phyloP scores from a whole-genome alignment of 495 filamentous ascomycete species.

The Trichoderma parareesei region DNA sequence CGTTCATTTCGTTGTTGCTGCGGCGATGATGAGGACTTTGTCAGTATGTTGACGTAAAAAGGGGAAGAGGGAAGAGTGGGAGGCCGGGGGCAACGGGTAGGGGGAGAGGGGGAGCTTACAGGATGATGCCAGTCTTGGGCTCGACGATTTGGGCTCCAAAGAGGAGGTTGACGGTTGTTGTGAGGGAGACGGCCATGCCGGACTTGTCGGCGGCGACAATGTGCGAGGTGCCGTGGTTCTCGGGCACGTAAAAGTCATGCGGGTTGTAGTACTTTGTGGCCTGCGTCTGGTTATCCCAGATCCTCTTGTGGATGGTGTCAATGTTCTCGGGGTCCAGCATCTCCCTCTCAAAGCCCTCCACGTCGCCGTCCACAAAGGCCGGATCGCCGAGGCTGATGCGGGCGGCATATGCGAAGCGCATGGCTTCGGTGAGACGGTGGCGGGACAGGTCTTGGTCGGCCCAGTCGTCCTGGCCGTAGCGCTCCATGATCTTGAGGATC shows the following conservation, averaged over 20 bases:
- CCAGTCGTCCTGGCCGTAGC: slow-evolving; percentile 45
- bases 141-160: slow-evolving; percentile 75
- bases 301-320: slow-evolving; percentile 49
- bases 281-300: slow-evolving; percentile 59
- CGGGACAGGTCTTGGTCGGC: slow-evolving; percentile 42
- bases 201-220: slow-evolving; percentile 59
- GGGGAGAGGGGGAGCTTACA: slow-evolving; percentile 20
- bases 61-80: slow-evolving; percentile 9
- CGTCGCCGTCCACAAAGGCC: slow-evolving; percentile 49
- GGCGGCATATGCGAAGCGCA: slow-evolving; percentile 78
- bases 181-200: slow-evolving; percentile 64
- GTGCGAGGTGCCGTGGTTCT: slow-evolving; percentile 66
- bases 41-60: background rate
- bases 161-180: slow-evolving; percentile 76
- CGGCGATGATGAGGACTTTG: background rate
- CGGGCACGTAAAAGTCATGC: slow-evolving; percentile 22
- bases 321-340: slow-evolving; percentile 59
- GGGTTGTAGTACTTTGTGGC: slow-evolving; percentile 68
- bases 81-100: too few relatives aligned
- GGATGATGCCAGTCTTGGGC: slow-evolving; percentile 68
- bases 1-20: slow-evolving; percentile 87
- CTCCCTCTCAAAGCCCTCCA: slow-evolving; percentile 37
- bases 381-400: slow-evolving; percentile 69
- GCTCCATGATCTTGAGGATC: slow-evolving; percentile 69
- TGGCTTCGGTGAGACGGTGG: slow-evolving; percentile 78